Conservation (phyloP, 1,139 yeast species). For the Yamadazyma aaseri region DNA sequence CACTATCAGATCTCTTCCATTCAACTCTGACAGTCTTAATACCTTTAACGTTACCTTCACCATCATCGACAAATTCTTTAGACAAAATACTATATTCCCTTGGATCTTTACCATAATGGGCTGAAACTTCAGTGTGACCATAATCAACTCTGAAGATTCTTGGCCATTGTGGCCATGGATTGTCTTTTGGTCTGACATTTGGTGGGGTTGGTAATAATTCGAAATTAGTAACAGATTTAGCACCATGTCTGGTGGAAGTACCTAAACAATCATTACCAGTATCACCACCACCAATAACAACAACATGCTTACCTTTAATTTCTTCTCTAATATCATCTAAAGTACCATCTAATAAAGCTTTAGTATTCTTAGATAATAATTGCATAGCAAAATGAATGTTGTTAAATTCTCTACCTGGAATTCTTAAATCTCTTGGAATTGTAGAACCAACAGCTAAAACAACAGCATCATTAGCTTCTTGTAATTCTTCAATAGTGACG, state of each 20-base stretch:
- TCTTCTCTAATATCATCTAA: slow-evolving; percentile 72
- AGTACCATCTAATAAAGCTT: slow-evolving; percentile 80
- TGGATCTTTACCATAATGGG: slow-evolving; percentile 96
- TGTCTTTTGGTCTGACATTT: slow-evolving; percentile 80
- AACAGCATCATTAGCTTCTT: slow-evolving; percentile 71
- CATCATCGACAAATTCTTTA: slow-evolving; percentile 93
- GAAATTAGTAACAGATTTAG: slow-evolving; percentile 91
- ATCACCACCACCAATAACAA: slow-evolving; percentile 99
- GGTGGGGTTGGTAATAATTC: slow-evolving; percentile 95
- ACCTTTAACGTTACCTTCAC: slow-evolving; percentile 88
- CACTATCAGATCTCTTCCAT: slow-evolving; percentile 93
- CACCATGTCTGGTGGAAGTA: slow-evolving; percentile 96
- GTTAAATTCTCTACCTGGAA: slow-evolving; percentile 89
- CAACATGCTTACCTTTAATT: slow-evolving; percentile 82
- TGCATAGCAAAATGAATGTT: slow-evolving; percentile 96
- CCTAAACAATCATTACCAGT: slow-evolving; percentile 99
- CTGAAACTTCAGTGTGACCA: slow-evolving; percentile 93
- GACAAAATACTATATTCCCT: slow-evolving; percentile 95
- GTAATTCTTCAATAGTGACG: slow-evolving; percentile 66
- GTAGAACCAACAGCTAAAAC: slow-evolving; percentile 95
- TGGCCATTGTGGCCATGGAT: slow-evolving; percentile 99
- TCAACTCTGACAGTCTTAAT: slow-evolving; percentile 95
- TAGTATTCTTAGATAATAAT: slow-evolving; percentile 82
- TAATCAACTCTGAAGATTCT: slow-evolving; percentile 96
- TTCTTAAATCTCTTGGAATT: slow-evolving; percentile 89